Evolutionary conservation across 768 basidiomycete genomes (phyloP), one percentile per base, ranked within the genome.

Genomic region (Lactifluus pinguis): DNA sequence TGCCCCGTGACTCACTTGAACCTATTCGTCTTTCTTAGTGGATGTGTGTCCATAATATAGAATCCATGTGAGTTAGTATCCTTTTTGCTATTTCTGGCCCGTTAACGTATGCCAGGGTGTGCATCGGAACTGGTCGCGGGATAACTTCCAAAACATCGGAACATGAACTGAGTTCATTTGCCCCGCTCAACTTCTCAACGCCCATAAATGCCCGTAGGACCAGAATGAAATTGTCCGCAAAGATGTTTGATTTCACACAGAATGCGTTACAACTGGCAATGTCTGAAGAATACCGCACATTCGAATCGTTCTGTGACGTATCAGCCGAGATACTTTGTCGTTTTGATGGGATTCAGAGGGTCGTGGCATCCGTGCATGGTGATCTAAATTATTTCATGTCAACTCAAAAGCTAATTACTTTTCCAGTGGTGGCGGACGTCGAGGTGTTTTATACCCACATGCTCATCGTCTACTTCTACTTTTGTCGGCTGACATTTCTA

Each of bases 371-470:
- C 21, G 53, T 61, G 21, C 53, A 52, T 47, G 53, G 64, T 48
- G 34, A 53, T 41, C 65, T 42, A 19, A 45, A 14, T 38, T 19
- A 29, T 32, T 19, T 50, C 38, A 21, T 25, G 19, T 2, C 14
- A 41, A 29, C 6, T 48, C 56, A 53, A 60, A 25, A 39, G 55
- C 62, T 62, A 66, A 68, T 65, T 59, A 68, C 69, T 68, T 68
- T 42, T 67, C 62, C 57, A 80, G 79, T 79, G 57, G 67, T 77
- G 50, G 71, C 75, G 62, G 72, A 74, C 58, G 64, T 75, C 53
- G 80, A 80, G 61, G 65, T 63, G 36, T 77, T 78, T 60, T 72
- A 79, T 61, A 75, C 74, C 55, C 71, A 73, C 29, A 76, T 77
- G 70, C 69, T 77, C 38, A 65, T 72, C 10, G 67, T 78, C 42